These are phyloP conservation scores for Phaffia tasmanica DNA, from an alignment of 768 basidiomycete genomes.

Conservation along the genomic window DNA sequence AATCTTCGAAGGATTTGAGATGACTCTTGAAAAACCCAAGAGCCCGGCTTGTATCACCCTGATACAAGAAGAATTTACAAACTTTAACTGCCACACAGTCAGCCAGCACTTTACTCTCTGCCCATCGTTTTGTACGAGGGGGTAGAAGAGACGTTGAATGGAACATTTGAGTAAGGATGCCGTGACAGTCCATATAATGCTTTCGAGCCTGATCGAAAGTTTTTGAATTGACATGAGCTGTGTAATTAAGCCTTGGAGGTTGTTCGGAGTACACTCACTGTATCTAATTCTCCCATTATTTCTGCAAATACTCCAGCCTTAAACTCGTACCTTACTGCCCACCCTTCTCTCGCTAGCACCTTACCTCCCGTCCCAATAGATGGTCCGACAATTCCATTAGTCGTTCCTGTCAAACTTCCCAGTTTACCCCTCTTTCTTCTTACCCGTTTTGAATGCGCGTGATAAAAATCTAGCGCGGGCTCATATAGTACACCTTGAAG, in stretches of 20 bases:
- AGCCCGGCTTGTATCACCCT: constrained; percentile 69
- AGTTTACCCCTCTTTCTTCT: constrained; percentile 69
- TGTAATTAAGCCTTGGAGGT: not conserved
- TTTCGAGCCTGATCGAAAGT: not conserved
- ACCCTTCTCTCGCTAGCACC: constrained; percentile 70
- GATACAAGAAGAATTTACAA: constrained; percentile 80
- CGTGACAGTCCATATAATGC: constrained; percentile 87
- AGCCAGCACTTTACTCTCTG: constrained; percentile 91
- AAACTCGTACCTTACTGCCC: constrained; percentile 94
- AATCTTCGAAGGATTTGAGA: constrained; percentile 69
- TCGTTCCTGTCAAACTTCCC: constrained; percentile 16
- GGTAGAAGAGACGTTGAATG: constrained; percentile 72
- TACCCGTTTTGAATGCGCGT: constrained; percentile 74
- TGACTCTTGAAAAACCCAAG: constrained; percentile 75
- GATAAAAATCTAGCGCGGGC: constrained; percentile 84
- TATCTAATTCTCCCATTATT: constrained; percentile 81
- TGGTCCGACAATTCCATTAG: constrained; percentile 27
- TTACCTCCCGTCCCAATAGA: constrained; percentile 40
- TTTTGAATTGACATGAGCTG: too few relatives aligned
- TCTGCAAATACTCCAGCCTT: constrained; percentile 96
- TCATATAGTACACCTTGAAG: constrained; percentile 82
- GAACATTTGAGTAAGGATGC: constrained; percentile 71
- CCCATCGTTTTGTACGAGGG: constrained; percentile 93
- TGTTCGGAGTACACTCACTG: constrained; percentile 49
- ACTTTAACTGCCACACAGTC: constrained; percentile 90